phyloP scores from a whole-genome alignment of 371 early-diverging fungal species.

The Smittium culicis region DNA sequence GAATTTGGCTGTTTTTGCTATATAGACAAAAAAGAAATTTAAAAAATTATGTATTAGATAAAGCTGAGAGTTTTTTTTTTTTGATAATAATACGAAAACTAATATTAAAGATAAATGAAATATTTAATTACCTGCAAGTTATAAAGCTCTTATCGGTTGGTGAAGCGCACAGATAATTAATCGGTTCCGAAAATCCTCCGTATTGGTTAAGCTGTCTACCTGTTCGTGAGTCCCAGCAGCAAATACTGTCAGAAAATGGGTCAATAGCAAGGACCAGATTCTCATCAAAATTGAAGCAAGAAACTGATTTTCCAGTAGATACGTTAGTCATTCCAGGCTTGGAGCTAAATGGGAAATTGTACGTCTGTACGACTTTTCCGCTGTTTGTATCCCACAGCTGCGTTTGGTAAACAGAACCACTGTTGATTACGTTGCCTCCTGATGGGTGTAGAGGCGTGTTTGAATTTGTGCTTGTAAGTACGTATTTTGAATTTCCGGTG shows the following conservation, averaged over 20 bases:
- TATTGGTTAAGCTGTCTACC: slow-evolving; percentile 37
- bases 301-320: slow-evolving; percentile 20
- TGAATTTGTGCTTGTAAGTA: no score
- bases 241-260: slow-evolving; percentile 44
- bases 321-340: not conserved
- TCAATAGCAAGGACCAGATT: slow-evolving; percentile 61
- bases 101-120: no score
- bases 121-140: slow-evolving; percentile 20
- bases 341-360: not conserved
- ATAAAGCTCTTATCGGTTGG: slow-evolving; percentile 39
- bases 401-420: slow-evolving; percentile 27
- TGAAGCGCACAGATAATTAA: slow-evolving; percentile 50
- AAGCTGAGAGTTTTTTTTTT: no score
- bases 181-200: slow-evolving; percentile 36
- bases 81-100: no score
- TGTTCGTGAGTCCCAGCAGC: slow-evolving; percentile 51
- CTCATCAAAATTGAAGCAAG: slow-evolving; percentile 50
- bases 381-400: not conserved
- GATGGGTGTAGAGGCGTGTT: no score
- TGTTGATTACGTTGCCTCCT: no score
- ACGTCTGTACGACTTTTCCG: not conserved
- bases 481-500: slow-evolving; percentile 56
- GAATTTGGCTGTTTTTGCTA: not conserved
- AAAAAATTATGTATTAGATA: no score
- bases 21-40: no score